Base-by-base conservation (phyloP, 768 basidiomycete genomes). In the Boletus sp. region DNA sequence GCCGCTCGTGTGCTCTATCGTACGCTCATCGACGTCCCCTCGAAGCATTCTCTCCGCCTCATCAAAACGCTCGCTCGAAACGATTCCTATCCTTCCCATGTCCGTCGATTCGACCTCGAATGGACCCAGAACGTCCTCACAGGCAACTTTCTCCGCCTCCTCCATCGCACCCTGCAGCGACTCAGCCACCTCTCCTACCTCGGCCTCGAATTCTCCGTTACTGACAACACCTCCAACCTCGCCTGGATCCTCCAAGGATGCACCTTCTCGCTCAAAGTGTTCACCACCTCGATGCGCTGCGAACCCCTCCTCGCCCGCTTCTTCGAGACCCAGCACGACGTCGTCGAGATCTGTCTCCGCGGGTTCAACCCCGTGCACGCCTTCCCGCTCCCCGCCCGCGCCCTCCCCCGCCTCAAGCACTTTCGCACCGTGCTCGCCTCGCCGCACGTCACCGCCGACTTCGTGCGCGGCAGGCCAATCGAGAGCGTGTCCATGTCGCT, bases 251-350 rank as follows among this genome's bases (percentile, higher is more conserved):
- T 85, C 45, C 63, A 72, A 7, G 71, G 68, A 7, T 76, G 77
- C 64, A 56, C 74, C 10, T 81, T 83, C 60, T 68, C 69, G 6
- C 75, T 88, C 32, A 61, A 65, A n/a, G 63, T 72, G 0, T 77
- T 87, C 61, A 75, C 80, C 10, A 85, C 83, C 0, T 83, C 84
- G 17, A 77, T 85, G 69, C 77, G 78, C n/a, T 84, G 78, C 62
- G 78, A 80, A 40, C 60, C 66, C 4, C 64, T 71, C 4, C 74
- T 87, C 14, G 80, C 81, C 0, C 54, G 61, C 9, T 84, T 86
- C 67, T 74, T 87, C 52, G 80, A 77, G 54, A 69, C 72, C 0
- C 85, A 86, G 67, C 71, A 70, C 6, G 59, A 65, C 29, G 72
- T 87, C 57, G 64, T 66, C 39, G 81, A 86, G 28, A 75, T 88